Base-by-base conservation (phyloP, 2,329 filamentous ascomycete genomes). In the Exophiala phaeomuriformis region DNA sequence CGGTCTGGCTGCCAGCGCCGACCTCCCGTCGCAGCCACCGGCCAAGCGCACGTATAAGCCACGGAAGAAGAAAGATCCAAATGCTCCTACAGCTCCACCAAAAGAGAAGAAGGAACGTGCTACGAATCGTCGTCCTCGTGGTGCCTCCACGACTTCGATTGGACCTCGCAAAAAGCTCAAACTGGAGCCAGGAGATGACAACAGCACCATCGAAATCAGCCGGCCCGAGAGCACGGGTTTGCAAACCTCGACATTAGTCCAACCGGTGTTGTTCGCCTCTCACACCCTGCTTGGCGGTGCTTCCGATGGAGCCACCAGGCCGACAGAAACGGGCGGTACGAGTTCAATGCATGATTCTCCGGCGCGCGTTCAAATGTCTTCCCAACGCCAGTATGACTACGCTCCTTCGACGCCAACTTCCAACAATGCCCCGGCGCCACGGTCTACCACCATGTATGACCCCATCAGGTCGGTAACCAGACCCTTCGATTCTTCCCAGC, bases 401-500 rank as follows among this genome's bases (percentile, higher is more conserved):
- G 71, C 72, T 39, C 67, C 72, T 56, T 66, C 71, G 41, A 63
- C 63, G 40, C 55, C 63, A 32, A 54, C 55, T 45, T 62, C 55
- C 36, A 58, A 47, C 51, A 58, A 60, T 56, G 52, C 63, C 51
- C 55, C 59, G 45, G 55, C 58, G 27, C 47, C 58, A 19, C 56
- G 57, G 19, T 47, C 59, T 12, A 47, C 52, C 41, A 87, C 89
- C 65, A 88, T 86, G 64, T 96, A 93, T 71, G 90, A 96, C 68
- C 90, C 90, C 0, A 90, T 95, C 59, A 82, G 90, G 44, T 88
- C 80, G 4, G 80, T 85, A n/a, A 86, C 80, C 2, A 72, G 71
- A 47, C 67, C 63, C 6, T 59, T 68, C 63, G 76, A 60, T 72
- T 77, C 61, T 71, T 76, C 66, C 67, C 75, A 53, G 74, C 54